phyloP scores from a whole-genome alignment of 1,284 basidiomycete genomes.

The Rugosomyces carneus region DNA sequence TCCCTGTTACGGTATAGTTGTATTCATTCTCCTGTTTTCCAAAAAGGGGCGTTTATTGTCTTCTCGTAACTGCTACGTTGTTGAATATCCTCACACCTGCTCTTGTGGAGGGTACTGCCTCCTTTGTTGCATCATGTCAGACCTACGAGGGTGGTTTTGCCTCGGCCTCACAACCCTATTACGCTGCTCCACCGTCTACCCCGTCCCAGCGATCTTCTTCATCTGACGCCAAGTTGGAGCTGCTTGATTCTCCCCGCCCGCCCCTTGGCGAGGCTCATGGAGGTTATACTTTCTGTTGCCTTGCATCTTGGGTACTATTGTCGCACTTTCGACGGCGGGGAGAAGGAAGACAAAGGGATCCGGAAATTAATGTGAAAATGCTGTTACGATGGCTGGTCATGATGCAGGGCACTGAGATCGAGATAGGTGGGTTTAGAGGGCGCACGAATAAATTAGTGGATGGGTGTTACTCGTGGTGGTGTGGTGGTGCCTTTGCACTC shows the following conservation, averaged over 20 bases:
- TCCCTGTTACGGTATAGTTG: too few species aligned
- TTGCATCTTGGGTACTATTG: constrained; percentile 81
- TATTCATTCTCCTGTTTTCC: background rate
- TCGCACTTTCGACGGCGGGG: constrained; percentile 39
- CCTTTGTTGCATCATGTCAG: constrained; percentile 79
- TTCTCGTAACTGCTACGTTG: constrained; percentile 37
- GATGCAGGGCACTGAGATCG: constrained; percentile 81
- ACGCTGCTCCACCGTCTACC: constrained; percentile 22
- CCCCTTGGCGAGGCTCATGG: constrained; percentile 93
- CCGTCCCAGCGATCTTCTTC: constrained; percentile 17
- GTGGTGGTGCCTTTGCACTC: constrained; percentile 84
- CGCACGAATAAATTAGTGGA: constrained; percentile 98
- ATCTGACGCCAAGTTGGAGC: background rate
- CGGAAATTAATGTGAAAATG: constrained; percentile 51
- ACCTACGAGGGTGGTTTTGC: constrained; percentile 98
- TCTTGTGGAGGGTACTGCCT: constrained; percentile 62
- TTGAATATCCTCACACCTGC: constrained; percentile 81
- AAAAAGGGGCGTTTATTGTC: constrained; percentile 46
- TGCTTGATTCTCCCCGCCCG: constrained; percentile 44
- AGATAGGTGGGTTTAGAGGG: constrained; percentile 91
- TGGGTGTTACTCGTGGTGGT: constrained; percentile 99
- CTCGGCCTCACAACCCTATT: constrained; percentile 72
- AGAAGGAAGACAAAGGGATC: constrained; percentile 13
- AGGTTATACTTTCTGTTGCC: constrained; percentile 92
- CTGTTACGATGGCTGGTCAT: constrained; percentile 80